phyloP scores from a whole-genome alignment of 208 protist genomes.

The Blechomonas ayalai region DNA sequence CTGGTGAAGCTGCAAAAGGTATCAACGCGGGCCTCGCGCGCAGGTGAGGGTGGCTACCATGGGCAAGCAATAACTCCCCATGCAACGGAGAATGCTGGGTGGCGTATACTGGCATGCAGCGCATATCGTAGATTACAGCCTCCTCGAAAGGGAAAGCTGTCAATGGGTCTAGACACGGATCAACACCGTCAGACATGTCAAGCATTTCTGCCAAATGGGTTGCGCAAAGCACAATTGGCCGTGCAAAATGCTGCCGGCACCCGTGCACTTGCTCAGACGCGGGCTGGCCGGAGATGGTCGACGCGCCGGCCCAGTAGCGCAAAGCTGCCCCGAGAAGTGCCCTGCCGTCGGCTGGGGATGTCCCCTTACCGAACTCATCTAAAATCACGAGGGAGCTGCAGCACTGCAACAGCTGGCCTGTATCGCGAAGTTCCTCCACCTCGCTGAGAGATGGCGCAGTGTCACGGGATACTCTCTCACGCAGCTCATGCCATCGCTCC shows the following conservation, averaged over 20 bases:
- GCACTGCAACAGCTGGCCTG: slow-evolving; percentile 11
- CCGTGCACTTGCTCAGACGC: neutral
- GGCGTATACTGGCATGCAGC: slow-evolving; percentile 18
- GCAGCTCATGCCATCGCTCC: neutral
- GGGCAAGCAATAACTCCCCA: no score
- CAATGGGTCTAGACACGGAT: neutral
- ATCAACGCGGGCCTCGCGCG: no score
- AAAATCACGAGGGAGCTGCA: slow-evolving; percentile 76
- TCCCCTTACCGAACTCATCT: slow-evolving; percentile 95
- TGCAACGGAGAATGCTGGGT: no score
- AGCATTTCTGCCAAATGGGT: slow-evolving; percentile 74
- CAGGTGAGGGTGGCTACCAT: no score
- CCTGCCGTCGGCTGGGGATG: slow-evolving; percentile 72
- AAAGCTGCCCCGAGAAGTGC: slow-evolving; percentile 71
- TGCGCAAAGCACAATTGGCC: slow-evolving; percentile 46
- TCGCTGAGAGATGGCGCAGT: neutral
- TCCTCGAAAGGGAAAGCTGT: slow-evolving; percentile 29
- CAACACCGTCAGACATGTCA: neutral
- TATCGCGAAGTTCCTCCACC: slow-evolving; percentile 5
- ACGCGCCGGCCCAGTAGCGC: slow-evolving; percentile 23
- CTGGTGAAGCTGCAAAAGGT: no score
- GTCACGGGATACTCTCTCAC: no score
- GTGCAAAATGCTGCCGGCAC: neutral
- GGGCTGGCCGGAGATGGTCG: neutral
- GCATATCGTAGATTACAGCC: slow-evolving; percentile 38